These are phyloP conservation scores for Mollisia scopiformis DNA, from an alignment of 2,329 filamentous ascomycete species.

Conservation along the genomic window DNA sequence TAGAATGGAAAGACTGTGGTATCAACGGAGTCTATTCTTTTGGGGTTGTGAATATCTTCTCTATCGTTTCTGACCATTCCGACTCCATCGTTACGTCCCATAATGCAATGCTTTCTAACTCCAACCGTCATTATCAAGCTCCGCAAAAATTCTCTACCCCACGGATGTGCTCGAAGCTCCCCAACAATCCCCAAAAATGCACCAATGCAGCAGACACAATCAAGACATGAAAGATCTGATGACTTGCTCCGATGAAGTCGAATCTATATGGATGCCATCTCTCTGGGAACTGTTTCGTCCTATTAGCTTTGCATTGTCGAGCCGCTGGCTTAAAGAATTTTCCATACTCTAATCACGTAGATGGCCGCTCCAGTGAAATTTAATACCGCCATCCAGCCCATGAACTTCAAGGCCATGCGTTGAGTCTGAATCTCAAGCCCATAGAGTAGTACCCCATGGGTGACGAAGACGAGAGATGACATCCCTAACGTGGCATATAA, in stretches of 20 bases:
- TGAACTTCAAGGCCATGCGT: conserved; percentile 23
- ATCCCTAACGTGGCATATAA: conserved; percentile 31
- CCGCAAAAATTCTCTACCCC: no score
- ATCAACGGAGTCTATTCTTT: no score
- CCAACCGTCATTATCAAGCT: no score
- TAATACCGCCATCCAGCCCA: conserved; percentile 13
- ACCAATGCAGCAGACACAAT: conserved; percentile 32
- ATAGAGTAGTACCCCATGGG: conserved; percentile 27
- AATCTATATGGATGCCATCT: conserved; percentile 27
- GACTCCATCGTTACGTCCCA: no score
- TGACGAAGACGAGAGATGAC: conserved; percentile 31
- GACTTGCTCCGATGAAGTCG: conserved; percentile 33
- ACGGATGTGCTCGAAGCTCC: conserved; percentile 12
- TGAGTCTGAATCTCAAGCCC: conserved; percentile 23
- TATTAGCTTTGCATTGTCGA: neutral
- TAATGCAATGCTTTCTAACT: no score
- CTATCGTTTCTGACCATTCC: no score
- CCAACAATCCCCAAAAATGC: conserved; percentile 29
- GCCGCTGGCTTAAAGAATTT: neutral
- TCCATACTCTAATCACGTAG: conserved; percentile 15
- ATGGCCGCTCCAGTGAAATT: conserved; percentile 22
- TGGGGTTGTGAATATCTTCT: no score
- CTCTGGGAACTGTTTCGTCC: conserved; percentile 29
- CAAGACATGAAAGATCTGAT: conserved; percentile 37
- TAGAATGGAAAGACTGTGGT: no score